Evolutionary conservation across 306 rosid genomes (phyloP).

Genomic region (Pyrus bretschneideri): DNA sequence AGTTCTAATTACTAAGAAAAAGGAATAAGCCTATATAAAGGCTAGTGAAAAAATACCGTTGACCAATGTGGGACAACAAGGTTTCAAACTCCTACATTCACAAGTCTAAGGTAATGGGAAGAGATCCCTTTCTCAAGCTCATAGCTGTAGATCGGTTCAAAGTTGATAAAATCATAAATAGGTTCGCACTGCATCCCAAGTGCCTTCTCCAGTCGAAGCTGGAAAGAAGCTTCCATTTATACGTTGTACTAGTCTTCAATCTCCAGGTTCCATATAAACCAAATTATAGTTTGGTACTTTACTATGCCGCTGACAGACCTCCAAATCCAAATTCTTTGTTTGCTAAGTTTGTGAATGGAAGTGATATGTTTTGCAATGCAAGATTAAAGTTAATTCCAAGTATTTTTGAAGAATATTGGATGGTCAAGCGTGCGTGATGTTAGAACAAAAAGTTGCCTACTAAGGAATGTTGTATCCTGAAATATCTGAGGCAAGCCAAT

Average conservation of each 20-base stretch:
- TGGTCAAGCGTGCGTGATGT: constrained; percentile 72
- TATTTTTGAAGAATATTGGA: constrained; percentile 88
- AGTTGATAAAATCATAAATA: constrained; percentile 46
- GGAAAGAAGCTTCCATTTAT: constrained; percentile 79
- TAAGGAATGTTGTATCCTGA: too few species aligned
- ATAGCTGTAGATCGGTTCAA: constrained; percentile 82
- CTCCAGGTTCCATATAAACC: constrained; percentile 98
- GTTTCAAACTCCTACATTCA: too few species aligned
- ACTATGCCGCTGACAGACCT: constrained; percentile 77
- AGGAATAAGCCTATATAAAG: too few species aligned
- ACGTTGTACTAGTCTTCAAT: constrained; percentile 53
- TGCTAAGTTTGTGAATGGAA: constrained; percentile 68
- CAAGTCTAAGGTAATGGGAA: constrained; percentile 69
- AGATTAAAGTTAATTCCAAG: constrained; percentile 92
- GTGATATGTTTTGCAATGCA: constrained; percentile 58
- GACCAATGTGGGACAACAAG: too few species aligned
- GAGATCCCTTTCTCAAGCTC: constrained; percentile 82
- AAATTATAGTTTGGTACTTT: constrained; percentile 51
- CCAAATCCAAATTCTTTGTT: constrained; percentile 42
- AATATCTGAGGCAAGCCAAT: too few species aligned
- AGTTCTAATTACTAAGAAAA: too few species aligned
- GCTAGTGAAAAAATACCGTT: too few species aligned
- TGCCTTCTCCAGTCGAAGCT: constrained; percentile 61
- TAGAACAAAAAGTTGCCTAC: too few species aligned
- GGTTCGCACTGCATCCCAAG: constrained; percentile 65